Evolutionary conservation across 495 filamentous ascomycete genomes (phyloP).

Genomic region (Astrocystis sublimbata): DNA sequence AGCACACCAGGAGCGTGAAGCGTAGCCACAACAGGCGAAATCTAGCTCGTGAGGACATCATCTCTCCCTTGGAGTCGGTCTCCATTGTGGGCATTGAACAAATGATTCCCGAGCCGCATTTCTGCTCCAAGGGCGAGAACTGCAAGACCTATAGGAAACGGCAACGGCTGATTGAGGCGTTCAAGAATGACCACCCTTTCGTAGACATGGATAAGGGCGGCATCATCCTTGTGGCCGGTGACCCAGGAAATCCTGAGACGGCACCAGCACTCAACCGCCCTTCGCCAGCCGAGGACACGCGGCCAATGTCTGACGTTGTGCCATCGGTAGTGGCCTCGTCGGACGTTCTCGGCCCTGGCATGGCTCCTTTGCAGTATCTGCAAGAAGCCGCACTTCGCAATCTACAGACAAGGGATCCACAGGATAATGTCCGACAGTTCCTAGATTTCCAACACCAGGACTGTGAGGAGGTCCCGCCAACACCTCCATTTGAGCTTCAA

Average conservation of each 20-base stretch:
- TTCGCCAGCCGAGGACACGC: constrained; percentile 44
- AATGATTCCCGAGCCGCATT: constrained; percentile 77
- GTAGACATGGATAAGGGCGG: constrained; percentile 55
- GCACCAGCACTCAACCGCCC: constrained; percentile 51
- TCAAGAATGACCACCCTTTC: constrained; percentile 70
- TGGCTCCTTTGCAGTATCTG: constrained; percentile 63
- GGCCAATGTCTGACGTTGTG: constrained; percentile 62
- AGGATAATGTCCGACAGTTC: constrained; percentile 89
- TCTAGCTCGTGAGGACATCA: constrained; percentile 58
- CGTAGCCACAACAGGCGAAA: constrained; percentile 43
- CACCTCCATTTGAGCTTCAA: constrained; percentile 56
- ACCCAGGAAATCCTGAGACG: constrained; percentile 69
- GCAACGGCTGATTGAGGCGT: constrained; percentile 64
- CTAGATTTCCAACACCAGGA: constrained; percentile 72
- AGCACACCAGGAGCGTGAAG: constrained; percentile 42
- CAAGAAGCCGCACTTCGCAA: constrained; percentile 69
- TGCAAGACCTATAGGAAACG: constrained; percentile 79
- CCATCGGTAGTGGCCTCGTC: constrained; percentile 90
- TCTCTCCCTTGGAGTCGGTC: constrained; percentile 76
- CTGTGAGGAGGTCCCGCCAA: constrained; percentile 52
- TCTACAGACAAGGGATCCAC: constrained; percentile 72
- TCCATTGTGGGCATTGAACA: constrained; percentile 94
- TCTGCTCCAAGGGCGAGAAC: constrained; percentile 85
- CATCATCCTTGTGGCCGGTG: constrained; percentile 64
- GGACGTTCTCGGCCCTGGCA: constrained; percentile 73